Conservation (phyloP, 176 grass and related monocot genomes). For the Alloteropsis semialata region DNA sequence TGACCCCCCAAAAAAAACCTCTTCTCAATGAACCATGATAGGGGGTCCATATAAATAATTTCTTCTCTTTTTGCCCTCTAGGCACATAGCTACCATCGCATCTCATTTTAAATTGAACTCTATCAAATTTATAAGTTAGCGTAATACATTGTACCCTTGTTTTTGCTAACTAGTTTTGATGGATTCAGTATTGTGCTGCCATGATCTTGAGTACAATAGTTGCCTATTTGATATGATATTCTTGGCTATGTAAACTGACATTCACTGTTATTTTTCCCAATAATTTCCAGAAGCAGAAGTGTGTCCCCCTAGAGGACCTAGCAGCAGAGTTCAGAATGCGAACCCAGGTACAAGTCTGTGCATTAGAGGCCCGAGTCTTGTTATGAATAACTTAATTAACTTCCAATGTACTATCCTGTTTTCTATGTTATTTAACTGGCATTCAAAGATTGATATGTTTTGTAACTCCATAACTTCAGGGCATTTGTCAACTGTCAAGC, state of each 20-base stretch:
- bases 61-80: background rate
- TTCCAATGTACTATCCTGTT: background rate
- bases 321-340: conserved; percentile 87
- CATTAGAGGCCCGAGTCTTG: background rate
- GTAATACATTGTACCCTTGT: background rate
- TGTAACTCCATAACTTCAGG: background rate
- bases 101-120: background rate
- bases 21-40: background rate
- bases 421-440: background rate
- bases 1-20: background rate
- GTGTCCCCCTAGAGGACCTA: conserved; percentile 90
- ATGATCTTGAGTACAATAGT: background rate
- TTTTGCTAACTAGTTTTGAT: background rate
- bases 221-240: background rate
- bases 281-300: conserved; percentile 76
- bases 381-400: background rate
- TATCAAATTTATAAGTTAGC: background rate
- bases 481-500: background rate
- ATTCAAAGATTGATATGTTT: background rate
- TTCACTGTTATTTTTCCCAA: background rate
- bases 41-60: background rate
- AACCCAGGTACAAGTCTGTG: conserved; percentile 63
- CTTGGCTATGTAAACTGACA: conserved; percentile 7
- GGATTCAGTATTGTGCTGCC: background rate
- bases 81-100: background rate